Conservation (phyloP, 2,329 filamentous ascomycete species). For the Ceratocystis colombiana region DNA sequence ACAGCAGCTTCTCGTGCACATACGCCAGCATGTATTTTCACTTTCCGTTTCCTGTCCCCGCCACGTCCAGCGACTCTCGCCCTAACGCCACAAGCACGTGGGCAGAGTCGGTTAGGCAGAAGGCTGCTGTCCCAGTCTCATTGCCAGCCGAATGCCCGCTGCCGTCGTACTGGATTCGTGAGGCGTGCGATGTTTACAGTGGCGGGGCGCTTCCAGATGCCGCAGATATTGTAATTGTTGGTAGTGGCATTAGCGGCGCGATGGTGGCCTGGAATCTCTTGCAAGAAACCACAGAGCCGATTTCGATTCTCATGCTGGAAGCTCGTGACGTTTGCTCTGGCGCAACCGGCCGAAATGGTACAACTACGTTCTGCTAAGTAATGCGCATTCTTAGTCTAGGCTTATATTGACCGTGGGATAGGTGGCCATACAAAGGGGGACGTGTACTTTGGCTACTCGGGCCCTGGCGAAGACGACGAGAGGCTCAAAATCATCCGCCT, state of each 20-base stretch:
- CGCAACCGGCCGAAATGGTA: constrained; percentile 34
- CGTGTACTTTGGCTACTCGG: constrained; percentile 21
- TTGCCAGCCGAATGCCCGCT: constrained; percentile 9
- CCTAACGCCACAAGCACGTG: not conserved
- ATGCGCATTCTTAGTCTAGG: not conserved
- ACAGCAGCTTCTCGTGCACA: not conserved
- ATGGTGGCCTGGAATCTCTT: constrained; percentile 32
- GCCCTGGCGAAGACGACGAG: constrained; percentile 16
- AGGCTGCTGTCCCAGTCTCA: constrained; percentile 14
- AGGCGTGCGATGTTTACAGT: constrained; percentile 26
- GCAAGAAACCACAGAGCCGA: constrained; percentile 12
- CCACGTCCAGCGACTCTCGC: not conserved
- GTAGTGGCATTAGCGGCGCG: constrained; percentile 45
- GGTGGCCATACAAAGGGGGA: constrained; percentile 24
- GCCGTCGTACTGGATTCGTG: constrained; percentile 28
- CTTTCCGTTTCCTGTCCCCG: constrained; percentile 23
- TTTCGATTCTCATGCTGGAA: constrained; percentile 32
- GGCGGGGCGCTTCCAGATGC: constrained; percentile 32
- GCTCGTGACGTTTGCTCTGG: constrained; percentile 33
- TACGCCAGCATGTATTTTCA: constrained; percentile 17
- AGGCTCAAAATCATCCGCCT: constrained; percentile 25
- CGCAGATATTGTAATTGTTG: constrained; percentile 44
- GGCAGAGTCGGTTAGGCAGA: constrained; percentile 14
- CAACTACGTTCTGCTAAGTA: not conserved
- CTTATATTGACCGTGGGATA: constrained; percentile 13